Evolutionary conservation across 495 filamentous ascomycete genomes (phyloP).

Genomic region (Glonium stellatum): DNA sequence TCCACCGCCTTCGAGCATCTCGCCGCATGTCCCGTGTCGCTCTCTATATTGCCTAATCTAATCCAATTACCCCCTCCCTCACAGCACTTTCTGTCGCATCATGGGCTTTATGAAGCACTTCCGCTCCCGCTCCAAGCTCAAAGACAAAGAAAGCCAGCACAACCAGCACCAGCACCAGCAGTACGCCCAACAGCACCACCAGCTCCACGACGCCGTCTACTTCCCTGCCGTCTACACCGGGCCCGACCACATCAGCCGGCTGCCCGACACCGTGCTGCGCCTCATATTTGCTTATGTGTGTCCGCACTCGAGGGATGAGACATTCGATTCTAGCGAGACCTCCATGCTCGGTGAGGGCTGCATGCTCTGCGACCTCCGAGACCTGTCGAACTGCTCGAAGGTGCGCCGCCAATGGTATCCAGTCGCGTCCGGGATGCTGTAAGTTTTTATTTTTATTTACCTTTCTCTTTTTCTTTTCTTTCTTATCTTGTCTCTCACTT

Average conservation of each 20-base stretch:
- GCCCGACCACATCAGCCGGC: constrained; percentile 43
- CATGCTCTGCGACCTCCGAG: constrained; percentile 92
- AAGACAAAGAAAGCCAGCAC: constrained; percentile 23
- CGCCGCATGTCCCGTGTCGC: constrained; percentile 6
- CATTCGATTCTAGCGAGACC: constrained; percentile 74
- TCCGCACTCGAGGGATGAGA: constrained; percentile 70
- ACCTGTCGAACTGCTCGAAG: constrained; percentile 70
- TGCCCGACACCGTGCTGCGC: constrained; percentile 59
- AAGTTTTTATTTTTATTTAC: not conserved
- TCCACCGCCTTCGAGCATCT: not conserved
- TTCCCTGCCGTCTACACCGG: constrained; percentile 31
- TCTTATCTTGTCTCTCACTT: too few relatives aligned
- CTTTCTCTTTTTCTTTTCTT: too few relatives aligned
- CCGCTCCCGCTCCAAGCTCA: constrained; percentile 37
- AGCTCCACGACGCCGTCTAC: constrained; percentile 8
- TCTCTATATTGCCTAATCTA: constrained; percentile 12
- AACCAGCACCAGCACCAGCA: too few relatives aligned
- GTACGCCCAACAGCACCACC: too few relatives aligned
- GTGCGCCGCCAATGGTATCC: constrained; percentile 68
- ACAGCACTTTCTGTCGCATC: constrained; percentile 19
- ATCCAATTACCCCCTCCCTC: constrained; percentile 6
- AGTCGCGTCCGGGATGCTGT: constrained; percentile 26
- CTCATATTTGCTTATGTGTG: constrained; percentile 76
- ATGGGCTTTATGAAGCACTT: constrained; percentile 46
- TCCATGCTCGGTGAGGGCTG: constrained; percentile 77